phyloP scores from a whole-genome alignment of 768 basidiomycete species.

The Trametopsis cervina region DNA sequence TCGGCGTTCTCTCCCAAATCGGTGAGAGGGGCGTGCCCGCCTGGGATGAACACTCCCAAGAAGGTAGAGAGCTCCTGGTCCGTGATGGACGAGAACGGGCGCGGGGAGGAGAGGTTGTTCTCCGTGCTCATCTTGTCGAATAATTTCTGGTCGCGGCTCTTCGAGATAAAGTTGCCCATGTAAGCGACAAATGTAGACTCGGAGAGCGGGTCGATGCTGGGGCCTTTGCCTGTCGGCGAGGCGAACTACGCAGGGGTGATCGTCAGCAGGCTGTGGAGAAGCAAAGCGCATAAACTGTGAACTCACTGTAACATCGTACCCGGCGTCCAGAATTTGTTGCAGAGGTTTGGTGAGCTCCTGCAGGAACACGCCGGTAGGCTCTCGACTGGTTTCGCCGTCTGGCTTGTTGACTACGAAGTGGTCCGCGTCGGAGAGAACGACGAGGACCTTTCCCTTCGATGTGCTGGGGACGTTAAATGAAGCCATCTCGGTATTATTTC shows the following conservation, averaged over 20 bases:
- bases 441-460: constrained; percentile 19
- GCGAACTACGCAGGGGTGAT: constrained; percentile 20
- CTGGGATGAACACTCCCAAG: constrained; percentile 23
- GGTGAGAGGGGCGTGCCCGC: constrained; percentile 22
- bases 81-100: constrained; percentile 18
- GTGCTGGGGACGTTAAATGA: constrained; percentile 2
- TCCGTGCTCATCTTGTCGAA: constrained; percentile 16
- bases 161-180: constrained; percentile 19
- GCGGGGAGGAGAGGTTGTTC: constrained; percentile 18
- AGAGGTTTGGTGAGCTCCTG: constrained; percentile 22
- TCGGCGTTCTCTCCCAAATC: constrained; percentile 21
- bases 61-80: constrained; percentile 19
- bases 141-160: constrained; percentile 17
- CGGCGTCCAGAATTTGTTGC: constrained; percentile 19
- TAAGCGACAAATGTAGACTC: constrained; percentile 16
- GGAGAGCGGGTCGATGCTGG: constrained; percentile 20
- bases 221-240: constrained; percentile 18
- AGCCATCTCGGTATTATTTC: too few relatives aligned
- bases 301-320: constrained; percentile 18
- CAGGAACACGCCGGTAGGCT: constrained; percentile 20
- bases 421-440: constrained; percentile 21
- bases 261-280: too few relatives aligned
- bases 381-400: constrained; percentile 13
- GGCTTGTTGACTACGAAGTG: constrained; percentile 14
- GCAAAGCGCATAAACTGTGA: not conserved